Conservation (phyloP, 2,329 filamentous ascomycete species). For the Trematosphaeria pertusa region DNA sequence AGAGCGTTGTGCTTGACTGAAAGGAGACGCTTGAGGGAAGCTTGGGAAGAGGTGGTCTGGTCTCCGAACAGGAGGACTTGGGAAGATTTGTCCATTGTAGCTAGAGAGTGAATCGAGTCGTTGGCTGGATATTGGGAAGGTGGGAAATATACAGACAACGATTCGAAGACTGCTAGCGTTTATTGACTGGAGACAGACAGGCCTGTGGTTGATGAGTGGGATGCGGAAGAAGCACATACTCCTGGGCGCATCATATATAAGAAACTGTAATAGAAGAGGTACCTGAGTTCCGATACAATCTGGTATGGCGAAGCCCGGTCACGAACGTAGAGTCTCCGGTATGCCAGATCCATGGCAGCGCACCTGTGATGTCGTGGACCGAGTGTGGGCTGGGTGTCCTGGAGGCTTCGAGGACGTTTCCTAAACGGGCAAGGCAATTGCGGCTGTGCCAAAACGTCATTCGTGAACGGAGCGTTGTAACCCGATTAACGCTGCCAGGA, state of each 20-base stretch:
- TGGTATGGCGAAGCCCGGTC: constrained; percentile 1
- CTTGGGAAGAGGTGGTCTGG: constrained; percentile 5
- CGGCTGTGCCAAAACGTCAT: constrained; percentile 3
- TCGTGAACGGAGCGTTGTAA: background rate
- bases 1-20: constrained; percentile 49
- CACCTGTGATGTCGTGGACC: constrained; percentile 4
- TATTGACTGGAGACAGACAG: background rate
- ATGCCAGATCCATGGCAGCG: background rate
- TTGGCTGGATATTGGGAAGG: constrained; percentile 10
- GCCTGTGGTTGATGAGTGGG: background rate
- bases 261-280: background rate
- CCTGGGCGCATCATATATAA: constrained; percentile 3
- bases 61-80: constrained; percentile 16
- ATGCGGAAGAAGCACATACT: constrained; percentile 1
- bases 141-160: constrained; percentile 7
- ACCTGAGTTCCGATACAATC: background rate
- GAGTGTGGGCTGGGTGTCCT: background rate
- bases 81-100: constrained; percentile 14
- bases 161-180: constrained; percentile 1
- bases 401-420: background rate
- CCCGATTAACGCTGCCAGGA: background rate
- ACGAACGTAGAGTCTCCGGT: constrained; percentile 1
- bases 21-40: constrained; percentile 8
- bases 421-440: background rate
- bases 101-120: constrained; percentile 5